phyloP scores from a whole-genome alignment of 805 yeast species.

The Metschnikowia henanensis region DNA sequence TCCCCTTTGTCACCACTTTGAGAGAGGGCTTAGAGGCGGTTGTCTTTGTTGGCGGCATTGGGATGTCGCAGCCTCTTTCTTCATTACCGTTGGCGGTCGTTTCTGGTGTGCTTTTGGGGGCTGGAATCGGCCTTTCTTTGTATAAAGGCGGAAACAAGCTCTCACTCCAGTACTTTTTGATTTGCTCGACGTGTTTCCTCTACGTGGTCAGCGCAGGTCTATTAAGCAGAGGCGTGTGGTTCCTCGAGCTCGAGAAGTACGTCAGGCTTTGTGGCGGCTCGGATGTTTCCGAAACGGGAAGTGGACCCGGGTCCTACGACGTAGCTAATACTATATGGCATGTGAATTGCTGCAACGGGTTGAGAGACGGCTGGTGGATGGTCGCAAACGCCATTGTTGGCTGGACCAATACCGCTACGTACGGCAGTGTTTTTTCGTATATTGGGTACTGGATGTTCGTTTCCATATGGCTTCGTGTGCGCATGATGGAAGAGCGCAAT shows the following conservation, averaged over 20 bases:
- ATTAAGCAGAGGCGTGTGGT: constrained; percentile 46
- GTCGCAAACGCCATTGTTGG: constrained; percentile 45
- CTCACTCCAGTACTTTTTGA: constrained; percentile 42
- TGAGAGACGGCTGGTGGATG: constrained; percentile 49
- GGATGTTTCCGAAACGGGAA: constrained; percentile 45
- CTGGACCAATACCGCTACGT: constrained; percentile 48
- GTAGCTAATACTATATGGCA: constrained; percentile 43
- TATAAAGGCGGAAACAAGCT: constrained; percentile 43
- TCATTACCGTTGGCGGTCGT: constrained; percentile 27
- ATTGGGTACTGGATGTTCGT: constrained; percentile 39
- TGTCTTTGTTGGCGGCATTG: constrained; percentile 39
- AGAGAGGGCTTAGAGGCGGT: constrained; percentile 67
- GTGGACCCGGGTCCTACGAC: constrained; percentile 48
- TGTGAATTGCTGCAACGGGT: constrained; percentile 47
- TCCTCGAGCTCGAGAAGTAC: constrained; percentile 39
- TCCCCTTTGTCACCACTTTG: constrained; percentile 29
- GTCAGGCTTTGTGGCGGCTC: constrained; percentile 41
- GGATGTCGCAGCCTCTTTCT: constrained; percentile 18
- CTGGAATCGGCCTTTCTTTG: constrained; percentile 33
- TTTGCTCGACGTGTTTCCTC: constrained; percentile 39
- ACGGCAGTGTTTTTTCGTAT: constrained; percentile 41
- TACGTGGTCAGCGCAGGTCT: constrained; percentile 47
- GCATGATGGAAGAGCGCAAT: constrained; percentile 36
- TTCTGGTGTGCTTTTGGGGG: constrained; percentile 31
- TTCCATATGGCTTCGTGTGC: constrained; percentile 29